A percentile compares a stretch with the other conserved stretches of the same genome.
Evolutionary conservation across 148 eudicot genomes (phyloP).

Genomic region (Chenopodium berlandieri): DNA sequence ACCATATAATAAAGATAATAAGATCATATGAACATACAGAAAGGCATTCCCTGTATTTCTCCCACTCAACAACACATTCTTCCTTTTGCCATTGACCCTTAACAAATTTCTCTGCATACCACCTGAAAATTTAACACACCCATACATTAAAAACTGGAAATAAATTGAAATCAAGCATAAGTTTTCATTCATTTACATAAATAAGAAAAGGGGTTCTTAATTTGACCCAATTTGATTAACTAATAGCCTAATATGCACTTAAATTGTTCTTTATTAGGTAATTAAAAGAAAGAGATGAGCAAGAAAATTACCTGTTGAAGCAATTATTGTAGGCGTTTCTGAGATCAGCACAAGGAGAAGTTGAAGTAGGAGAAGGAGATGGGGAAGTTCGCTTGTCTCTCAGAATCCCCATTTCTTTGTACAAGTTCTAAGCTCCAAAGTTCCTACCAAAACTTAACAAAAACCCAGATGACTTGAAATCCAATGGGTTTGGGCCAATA

Average conservation of each 20-base stretch:
- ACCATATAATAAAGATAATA: neutral
- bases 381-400: constrained; percentile 36
- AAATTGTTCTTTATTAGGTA: neutral
- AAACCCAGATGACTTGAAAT: neutral
- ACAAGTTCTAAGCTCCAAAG: neutral
- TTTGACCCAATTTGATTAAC: neutral
- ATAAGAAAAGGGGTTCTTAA: neutral
- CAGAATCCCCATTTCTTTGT: constrained; percentile 42
- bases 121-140: constrained; percentile 42
- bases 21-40: constrained; percentile 37
- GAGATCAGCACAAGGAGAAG: constrained; percentile 78
- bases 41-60: constrained; percentile 82
- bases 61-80: constrained; percentile 83
- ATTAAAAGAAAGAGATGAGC: neutral
- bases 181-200: neutral
- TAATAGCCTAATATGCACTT: too few species aligned
- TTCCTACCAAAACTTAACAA: neutral
- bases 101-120: constrained; percentile 91
- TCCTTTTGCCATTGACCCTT: constrained; percentile 93
- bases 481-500: neutral
- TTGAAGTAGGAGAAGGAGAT: constrained; percentile 35
- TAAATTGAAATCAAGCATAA: neutral
- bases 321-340: constrained; percentile 79
- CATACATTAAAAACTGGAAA: neutral
- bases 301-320: constrained; percentile 59